These are phyloP conservation scores for Colletotrichum sp. DNA, from an alignment of 2,329 filamentous ascomycete species.

Conservation along the genomic window DNA sequence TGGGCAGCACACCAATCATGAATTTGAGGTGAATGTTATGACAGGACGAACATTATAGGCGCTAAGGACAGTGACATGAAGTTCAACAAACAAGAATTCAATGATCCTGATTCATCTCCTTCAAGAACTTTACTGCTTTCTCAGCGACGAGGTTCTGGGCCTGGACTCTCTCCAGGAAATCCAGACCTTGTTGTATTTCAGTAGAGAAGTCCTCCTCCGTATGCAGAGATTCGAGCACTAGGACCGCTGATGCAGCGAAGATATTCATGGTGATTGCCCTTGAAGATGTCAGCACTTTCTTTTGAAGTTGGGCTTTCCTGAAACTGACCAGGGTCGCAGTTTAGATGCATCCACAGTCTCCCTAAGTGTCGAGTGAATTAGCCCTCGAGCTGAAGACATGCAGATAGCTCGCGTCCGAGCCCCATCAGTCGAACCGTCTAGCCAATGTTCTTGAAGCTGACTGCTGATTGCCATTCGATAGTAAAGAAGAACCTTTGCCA, in stretches of 20 bases:
- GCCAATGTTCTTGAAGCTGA: neutral
- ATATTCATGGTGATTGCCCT: neutral
- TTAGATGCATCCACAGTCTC: neutral
- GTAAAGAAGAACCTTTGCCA: neutral
- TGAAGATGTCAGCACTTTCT: neutral
- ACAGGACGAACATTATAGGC: too few relatives aligned
- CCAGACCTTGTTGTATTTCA: neutral
- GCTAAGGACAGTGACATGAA: neutral
- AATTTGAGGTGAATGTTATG: neutral
- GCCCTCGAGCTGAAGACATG: neutral
- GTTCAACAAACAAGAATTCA: fast-evolving
- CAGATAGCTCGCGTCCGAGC: neutral
- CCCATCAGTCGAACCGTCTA: neutral
- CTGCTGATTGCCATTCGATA: neutral
- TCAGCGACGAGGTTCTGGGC: neutral
- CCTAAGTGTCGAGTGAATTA: neutral
- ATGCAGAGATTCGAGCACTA: neutral
- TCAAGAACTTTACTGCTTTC: neutral
- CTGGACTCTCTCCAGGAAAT: neutral
- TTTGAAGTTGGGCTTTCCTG: too few relatives aligned
- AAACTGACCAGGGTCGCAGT: neutral
- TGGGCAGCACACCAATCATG: neutral
- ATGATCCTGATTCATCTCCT: neutral
- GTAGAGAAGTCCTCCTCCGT: neutral
- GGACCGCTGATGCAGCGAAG: neutral